phyloP scores from a whole-genome alignment of 768 basidiomycete species.

The Tulasnella sp. region DNA sequence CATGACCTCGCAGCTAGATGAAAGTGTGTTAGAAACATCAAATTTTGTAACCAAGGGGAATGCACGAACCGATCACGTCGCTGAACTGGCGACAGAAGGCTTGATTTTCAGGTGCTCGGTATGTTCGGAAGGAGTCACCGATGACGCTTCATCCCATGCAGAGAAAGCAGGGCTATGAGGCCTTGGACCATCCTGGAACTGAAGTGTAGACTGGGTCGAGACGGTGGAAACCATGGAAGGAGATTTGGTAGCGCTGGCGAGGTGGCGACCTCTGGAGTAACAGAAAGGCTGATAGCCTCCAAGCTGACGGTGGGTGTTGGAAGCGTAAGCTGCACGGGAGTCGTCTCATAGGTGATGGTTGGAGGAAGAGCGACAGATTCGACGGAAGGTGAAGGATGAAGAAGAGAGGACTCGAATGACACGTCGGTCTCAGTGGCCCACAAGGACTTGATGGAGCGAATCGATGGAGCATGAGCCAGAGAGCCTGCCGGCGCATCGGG shows the following conservation, averaged over 20 bases:
- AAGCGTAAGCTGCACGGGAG: conserved; percentile 29
- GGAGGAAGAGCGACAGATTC: conserved; percentile 51
- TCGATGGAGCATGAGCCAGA: conserved; percentile 22
- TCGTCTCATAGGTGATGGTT: conserved; percentile 50
- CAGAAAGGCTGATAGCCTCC: background rate
- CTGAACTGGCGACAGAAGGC: conserved; percentile 17
- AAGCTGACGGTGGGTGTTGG: conserved; percentile 14
- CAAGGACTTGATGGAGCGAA: conserved; percentile 29
- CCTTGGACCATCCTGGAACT: background rate
- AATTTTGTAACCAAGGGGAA: background rate
- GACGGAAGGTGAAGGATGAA: conserved; percentile 65
- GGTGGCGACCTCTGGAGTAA: background rate
- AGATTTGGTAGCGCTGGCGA: background rate
- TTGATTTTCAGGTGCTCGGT: background rate
- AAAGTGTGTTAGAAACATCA: background rate
- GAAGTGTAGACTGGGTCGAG: background rate
- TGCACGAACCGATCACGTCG: conserved; percentile 21
- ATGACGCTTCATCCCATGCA: conserved; percentile 18
- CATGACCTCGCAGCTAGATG: conserved; percentile 4
- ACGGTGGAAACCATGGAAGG: background rate
- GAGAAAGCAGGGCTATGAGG: conserved; percentile 14
- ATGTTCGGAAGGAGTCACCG: background rate
- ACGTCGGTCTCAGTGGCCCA: conserved; percentile 69
- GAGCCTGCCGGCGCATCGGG: conserved; percentile 26
- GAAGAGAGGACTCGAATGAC: conserved; percentile 77